These are phyloP conservation scores for Termitomyces sp. DNA, from an alignment of 768 basidiomycete species.

Conservation along the genomic window DNA sequence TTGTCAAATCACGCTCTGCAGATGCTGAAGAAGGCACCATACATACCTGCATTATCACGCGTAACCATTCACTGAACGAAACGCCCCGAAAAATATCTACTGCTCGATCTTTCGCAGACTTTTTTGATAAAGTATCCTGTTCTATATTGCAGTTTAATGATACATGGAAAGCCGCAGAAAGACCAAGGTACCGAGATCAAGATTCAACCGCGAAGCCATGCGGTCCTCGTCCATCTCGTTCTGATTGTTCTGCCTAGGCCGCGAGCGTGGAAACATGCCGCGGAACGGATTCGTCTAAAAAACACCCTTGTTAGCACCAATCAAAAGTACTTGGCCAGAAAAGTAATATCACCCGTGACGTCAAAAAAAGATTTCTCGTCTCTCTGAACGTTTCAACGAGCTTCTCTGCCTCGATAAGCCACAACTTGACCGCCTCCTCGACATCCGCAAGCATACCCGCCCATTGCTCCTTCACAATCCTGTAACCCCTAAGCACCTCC, in stretches of 20 bases:
- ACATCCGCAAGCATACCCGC: conserved; percentile 38
- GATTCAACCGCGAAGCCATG: conserved; percentile 72
- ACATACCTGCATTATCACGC: conserved; percentile 77
- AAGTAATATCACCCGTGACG: conserved; percentile 52
- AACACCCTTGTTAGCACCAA: conserved; percentile 3
- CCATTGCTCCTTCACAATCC: conserved; percentile 59
- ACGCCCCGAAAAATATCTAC: conserved; percentile 77
- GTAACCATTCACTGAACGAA: conserved; percentile 80
- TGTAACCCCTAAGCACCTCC: conserved; percentile 55
- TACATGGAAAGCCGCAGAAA: background rate
- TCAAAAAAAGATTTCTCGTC: conserved; percentile 77
- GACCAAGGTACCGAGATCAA: conserved; percentile 54
- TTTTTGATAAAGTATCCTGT: conserved; percentile 49
- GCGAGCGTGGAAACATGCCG: conserved; percentile 58
- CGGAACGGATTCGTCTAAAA: conserved; percentile 49
- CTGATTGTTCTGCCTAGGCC: conserved; percentile 29
- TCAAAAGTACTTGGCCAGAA: background rate
- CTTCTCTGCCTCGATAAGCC: conserved; percentile 80
- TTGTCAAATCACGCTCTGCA: background rate
- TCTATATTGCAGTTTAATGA: conserved; percentile 27
- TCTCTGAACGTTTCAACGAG: conserved; percentile 87
- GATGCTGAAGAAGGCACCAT: background rate
- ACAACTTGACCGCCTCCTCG: conserved; percentile 54
- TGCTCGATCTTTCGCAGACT: conserved; percentile 35
- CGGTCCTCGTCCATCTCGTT: conserved; percentile 60